Evolutionary conservation across 306 rosid genomes (phyloP), one percentile per base, ranked within the genome.

Genomic region (Potentilla sterilis): DNA sequence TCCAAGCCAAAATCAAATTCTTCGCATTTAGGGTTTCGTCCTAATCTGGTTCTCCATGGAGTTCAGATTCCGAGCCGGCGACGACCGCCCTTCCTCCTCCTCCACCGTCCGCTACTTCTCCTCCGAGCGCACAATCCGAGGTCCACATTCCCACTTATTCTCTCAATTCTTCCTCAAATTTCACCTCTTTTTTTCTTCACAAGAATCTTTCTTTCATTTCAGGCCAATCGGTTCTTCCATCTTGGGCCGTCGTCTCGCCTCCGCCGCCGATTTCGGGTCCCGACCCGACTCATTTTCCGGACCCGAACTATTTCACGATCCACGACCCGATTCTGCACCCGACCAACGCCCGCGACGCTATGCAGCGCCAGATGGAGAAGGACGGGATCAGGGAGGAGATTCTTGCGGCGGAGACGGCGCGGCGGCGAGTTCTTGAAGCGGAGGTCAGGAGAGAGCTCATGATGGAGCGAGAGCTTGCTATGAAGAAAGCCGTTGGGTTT

Each of bases 401-500:
- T 7, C 54, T 88, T 2, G 69, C 79, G 3, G 52, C 48, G 0
- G 89, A 81, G 75, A 80, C 77, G 19, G 52, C 68, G 0, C 79
- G 86, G 77, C 76, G 93, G 48, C 46, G 76, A 22, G 59, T 81
- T 63, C 69, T 88, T 13, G 96, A 90, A 44, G 85, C 80, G 3
- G 91, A 85, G 66, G 89, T 90, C 37, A 83, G 88, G 46, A 82
- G 80, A 67, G 96, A 87, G 48, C 63, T 91, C 67, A 77, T 72
- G 51, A 1, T 78, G 51, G 89, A 87, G 76, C 67, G 87, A 49
- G 85, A 40, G 22, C 49, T 86, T 43, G 70, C 72, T 15, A 75
- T 68, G 78, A 81, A 64, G 18, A 76, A 79, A 71, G 54, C 38
- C 67, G 46, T 41, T 32, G 43, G 16, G 0, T 43, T 79, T 3